These are phyloP conservation scores for Globisporangium megalacanthum DNA, from an alignment of 352 stramenopile species.

Conservation along the genomic window DNA sequence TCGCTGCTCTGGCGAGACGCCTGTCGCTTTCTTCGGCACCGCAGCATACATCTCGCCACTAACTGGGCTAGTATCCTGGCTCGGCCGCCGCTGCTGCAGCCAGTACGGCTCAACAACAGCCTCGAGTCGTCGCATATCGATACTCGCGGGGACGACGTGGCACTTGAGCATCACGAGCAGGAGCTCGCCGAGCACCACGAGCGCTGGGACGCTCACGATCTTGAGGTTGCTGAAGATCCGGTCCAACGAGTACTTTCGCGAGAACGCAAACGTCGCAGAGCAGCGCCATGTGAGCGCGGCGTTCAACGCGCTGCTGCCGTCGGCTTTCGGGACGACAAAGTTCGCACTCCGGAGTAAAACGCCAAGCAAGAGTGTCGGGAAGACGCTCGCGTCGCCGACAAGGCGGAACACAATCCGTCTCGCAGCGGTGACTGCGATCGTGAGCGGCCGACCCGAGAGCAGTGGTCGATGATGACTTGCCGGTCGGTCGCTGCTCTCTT, in stretches of 20 bases:
- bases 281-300: constrained; percentile 21
- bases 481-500: neutral
- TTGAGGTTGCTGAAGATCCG: constrained; percentile 34
- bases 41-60: constrained; percentile 3
- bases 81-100: constrained; percentile 16
- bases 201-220: constrained; percentile 20
- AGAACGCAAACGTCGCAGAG: constrained; percentile 36
- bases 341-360: constrained; percentile 32
- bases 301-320: neutral
- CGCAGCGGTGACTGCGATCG: constrained; percentile 19
- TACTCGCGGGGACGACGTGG: constrained; percentile 7
- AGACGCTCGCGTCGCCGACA: constrained; percentile 21
- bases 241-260: constrained; percentile 39
- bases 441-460: constrained; percentile 18
- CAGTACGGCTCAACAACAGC: constrained; percentile 41
- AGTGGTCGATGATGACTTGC: constrained; percentile 3
- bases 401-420: constrained; percentile 44
- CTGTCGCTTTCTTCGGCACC: neutral
- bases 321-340: constrained; percentile 22
- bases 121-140: constrained; percentile 32
- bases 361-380: constrained; percentile 40
- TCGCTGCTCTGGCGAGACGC: constrained; percentile 23
- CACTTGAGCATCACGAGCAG: constrained; percentile 41
- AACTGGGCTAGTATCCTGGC: neutral
- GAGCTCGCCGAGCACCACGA: constrained; percentile 49